Base-by-base conservation (phyloP, 257 asterid species). In the Dorcoceras hygrometricum region DNA sequence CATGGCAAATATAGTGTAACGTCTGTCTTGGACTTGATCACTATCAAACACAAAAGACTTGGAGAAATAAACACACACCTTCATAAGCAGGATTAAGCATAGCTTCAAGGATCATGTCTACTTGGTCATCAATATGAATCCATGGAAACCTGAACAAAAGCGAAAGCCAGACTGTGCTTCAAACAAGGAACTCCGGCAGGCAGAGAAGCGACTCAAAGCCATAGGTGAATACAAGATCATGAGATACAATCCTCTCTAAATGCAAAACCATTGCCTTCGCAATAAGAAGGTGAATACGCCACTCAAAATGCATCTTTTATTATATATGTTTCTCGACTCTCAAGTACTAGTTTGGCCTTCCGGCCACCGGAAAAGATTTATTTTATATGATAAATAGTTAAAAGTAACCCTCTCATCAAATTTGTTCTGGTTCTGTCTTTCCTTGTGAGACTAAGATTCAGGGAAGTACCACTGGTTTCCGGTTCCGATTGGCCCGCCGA, bases 401-500 rank as follows among this genome's bases (percentile, higher is more conserved):
- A 10, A n/a, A 10, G 46, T 36, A 36, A 36, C 5, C 48, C 51
- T 43, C 51, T 14, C 19, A 14, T 12, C 51, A 4, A 43, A 43
- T 12, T 43, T n/a, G n/a, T n/a, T 43, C n/a, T 43, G 51, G 51
- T 43, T 14, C 48, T 11, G 7, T 14, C 6, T 14, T 43, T 43
- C 6, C 19, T 43, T 12, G 51, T n/a, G 46, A 50, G 63, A 59
- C 60, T 28, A 50, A 59, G 20, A 60, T 19, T 7, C 27, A 57
- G 51, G 48, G 51, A 8, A 53, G 23, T 83, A 92, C 98, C 98
- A 93, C 72, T 93, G 98, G 55, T 74, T 87, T 75, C 98, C 98
- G 62, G 98, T 84, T 39, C 98, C 98, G 75, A 84, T 73, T 61
- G 98, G 97, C 59, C 98, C 98, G 16, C 98, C 98, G 58, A 96